Conservation (phyloP, 352 stramenopile species). For the Halophytophthora batemanensis region DNA sequence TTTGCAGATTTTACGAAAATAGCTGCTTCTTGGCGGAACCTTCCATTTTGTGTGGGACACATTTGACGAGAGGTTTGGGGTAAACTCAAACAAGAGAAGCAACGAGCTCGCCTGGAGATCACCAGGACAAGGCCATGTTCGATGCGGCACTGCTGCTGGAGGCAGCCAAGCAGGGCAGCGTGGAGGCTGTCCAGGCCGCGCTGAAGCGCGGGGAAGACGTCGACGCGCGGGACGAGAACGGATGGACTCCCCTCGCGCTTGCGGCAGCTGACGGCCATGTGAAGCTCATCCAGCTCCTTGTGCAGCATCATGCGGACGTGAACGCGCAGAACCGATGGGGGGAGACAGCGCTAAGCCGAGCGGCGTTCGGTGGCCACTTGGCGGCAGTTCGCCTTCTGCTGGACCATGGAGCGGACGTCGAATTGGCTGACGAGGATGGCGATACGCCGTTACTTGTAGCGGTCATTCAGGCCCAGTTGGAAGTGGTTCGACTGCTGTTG, state of each 20-base stretch:
- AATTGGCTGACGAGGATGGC: conserved; percentile 10
- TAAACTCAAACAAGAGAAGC: too few species aligned
- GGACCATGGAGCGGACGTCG: conserved; percentile 1
- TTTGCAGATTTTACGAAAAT: too few species aligned
- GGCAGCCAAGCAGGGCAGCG: not conserved
- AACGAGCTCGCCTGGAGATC: too few species aligned
- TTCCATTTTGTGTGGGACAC: too few species aligned
- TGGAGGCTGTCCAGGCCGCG: not conserved
- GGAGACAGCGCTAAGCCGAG: conserved; percentile 11
- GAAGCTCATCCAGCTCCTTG: conserved; percentile 7
- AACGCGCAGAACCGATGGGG: conserved; percentile 8
- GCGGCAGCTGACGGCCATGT: conserved; percentile 9
- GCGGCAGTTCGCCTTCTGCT: conserved; percentile 1
- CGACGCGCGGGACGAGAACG: conserved; percentile 3
- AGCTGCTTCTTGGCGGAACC: too few species aligned
- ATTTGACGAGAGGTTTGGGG: too few species aligned
- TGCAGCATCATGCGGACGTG: not conserved
- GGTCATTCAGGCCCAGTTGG: not conserved
- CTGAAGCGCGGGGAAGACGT: not conserved
- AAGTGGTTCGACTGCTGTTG: conserved; percentile 2
- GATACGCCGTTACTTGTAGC: conserved; percentile 9
- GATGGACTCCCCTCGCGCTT: conserved; percentile 6
- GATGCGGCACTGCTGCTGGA: too few species aligned
- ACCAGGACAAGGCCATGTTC: too few species aligned
- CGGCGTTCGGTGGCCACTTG: conserved; percentile 6